Percentiles rank a stretch among this genome's conserved stretches.
phyloP scores from a whole-genome alignment of 345 rosid genomes.

The Triadica sebifera region DNA sequence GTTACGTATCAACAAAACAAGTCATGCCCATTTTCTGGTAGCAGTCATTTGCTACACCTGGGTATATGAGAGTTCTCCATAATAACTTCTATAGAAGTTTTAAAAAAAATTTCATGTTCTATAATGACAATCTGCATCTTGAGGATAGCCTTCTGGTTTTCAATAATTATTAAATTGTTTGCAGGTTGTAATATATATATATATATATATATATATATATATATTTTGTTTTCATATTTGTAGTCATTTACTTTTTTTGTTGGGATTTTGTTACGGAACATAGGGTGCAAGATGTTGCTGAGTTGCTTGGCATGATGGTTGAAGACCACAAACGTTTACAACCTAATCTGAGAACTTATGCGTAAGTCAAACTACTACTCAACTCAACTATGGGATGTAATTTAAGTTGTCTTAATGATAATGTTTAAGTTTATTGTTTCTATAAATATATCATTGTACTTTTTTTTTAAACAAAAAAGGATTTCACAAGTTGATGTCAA shows the following conservation, averaged over 20 bases:
- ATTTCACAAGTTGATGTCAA: neutral
- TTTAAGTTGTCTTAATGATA: conserved; percentile 9
- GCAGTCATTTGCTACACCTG: neutral
- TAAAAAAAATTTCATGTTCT: too few relatives aligned
- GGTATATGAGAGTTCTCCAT: neutral
- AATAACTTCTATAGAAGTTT: too few relatives aligned
- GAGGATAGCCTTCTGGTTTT: too few relatives aligned
- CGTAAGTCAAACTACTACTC: conserved; percentile 47
- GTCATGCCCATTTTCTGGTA: neutral
- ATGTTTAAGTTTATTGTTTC: conserved; percentile 6
- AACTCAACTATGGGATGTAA: conserved; percentile 12
- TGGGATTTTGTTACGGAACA: conserved; percentile 28
- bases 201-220: too few relatives aligned
- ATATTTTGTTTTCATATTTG: too few relatives aligned
- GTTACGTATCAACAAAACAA: neutral
- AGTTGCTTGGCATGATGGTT: conserved; percentile 98
- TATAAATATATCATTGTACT: too few relatives aligned
- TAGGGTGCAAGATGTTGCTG: conserved; percentile 96
- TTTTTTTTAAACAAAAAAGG: too few relatives aligned
- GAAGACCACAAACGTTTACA: conserved; percentile 87
- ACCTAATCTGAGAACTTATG: conserved; percentile 83
- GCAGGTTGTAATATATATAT: too few relatives aligned
- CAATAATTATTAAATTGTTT: too few relatives aligned
- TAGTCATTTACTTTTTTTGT: neutral
- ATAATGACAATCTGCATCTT: too few relatives aligned